A percentile compares a stretch with the other conserved stretches of the same genome.
These are phyloP conservation scores for Hyphodiscus hymeniophilus DNA, from an alignment of 495 filamentous ascomycete species.

Conservation along the genomic window DNA sequence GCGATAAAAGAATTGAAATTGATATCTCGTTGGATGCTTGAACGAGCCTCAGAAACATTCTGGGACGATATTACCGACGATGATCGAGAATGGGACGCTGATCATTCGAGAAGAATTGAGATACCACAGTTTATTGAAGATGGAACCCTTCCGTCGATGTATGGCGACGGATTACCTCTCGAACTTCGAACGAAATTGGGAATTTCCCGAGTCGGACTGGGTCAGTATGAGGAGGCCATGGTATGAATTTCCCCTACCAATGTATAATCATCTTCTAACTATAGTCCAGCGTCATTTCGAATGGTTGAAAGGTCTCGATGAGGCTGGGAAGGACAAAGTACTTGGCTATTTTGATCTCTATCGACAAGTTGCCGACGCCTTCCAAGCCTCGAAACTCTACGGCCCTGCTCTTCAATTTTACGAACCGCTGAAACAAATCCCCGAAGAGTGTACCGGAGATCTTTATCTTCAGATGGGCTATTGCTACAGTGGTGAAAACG, in stretches of 20 bases:
- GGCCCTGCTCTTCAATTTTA: slow-evolving; percentile 69
- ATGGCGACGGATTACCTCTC: slow-evolving; percentile 68
- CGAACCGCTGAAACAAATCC: slow-evolving; percentile 49
- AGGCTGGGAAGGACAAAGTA: slow-evolving; percentile 38
- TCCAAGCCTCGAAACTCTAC: slow-evolving; percentile 48
- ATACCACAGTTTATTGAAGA: slow-evolving; percentile 42
- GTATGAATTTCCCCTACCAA: slow-evolving; percentile 36
- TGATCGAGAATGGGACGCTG: slow-evolving; percentile 86
- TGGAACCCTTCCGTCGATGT: slow-evolving; percentile 47
- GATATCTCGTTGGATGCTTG: slow-evolving; percentile 73
- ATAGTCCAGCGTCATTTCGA: slow-evolving; percentile 36
- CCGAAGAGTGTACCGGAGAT: slow-evolving; percentile 48
- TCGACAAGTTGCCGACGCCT: slow-evolving; percentile 57
- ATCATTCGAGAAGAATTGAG: slow-evolving; percentile 53
- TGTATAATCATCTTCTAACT: slow-evolving; percentile 5
- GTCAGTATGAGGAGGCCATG: slow-evolving; percentile 66
- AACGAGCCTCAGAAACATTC: slow-evolving; percentile 60
- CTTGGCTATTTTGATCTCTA: slow-evolving; percentile 68
- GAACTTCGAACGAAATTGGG: slow-evolving; percentile 85
- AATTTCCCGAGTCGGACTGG: slow-evolving; percentile 64
- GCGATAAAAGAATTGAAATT: slow-evolving; percentile 61
- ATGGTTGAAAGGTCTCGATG: slow-evolving; percentile 53
- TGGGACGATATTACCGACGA: slow-evolving; percentile 75
- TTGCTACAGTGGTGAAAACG: slow-evolving; percentile 57
- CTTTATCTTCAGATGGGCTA: slow-evolving; percentile 64